A percentile compares a stretch with the other conserved stretches of the same genome.
These are phyloP conservation scores for Chlorella sp. DNA, from an alignment of 139 green algal species.

Conservation along the genomic window DNA sequence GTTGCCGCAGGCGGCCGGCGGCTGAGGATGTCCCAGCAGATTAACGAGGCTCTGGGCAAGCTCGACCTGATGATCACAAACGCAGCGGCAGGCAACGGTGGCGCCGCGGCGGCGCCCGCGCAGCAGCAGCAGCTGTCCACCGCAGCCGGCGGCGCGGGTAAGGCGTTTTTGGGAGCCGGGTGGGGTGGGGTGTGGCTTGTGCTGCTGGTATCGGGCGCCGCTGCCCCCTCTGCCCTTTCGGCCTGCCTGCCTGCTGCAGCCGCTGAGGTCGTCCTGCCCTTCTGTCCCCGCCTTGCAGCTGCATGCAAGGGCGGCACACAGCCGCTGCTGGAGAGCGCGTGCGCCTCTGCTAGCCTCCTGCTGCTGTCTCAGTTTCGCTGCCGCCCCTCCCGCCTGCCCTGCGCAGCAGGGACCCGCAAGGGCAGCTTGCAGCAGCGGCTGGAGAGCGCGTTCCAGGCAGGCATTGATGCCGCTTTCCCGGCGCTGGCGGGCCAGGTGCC, in stretches of 20 bases:
- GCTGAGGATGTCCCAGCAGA: conserved; percentile 36
- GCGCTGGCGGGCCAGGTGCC: conserved; percentile 47
- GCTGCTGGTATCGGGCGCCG: not conserved
- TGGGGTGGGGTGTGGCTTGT: too few relatives aligned
- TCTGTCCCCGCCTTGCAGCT: too few relatives aligned
- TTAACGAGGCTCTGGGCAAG: conserved; percentile 41
- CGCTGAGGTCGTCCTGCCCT: too few relatives aligned
- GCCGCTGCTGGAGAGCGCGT: too few relatives aligned
- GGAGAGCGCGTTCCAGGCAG: conserved; percentile 60
- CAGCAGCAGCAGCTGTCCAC: too few relatives aligned
- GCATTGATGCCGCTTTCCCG: conserved; percentile 77
- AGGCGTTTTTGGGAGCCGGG: too few relatives aligned
- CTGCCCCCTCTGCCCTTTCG: not conserved
- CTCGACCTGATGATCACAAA: conserved; percentile 49
- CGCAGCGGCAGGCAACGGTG: not conserved
- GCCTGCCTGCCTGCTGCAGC: not conserved
- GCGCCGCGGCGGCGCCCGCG: not conserved
- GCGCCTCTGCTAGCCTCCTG: too few relatives aligned
- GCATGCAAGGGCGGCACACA: too few relatives aligned
- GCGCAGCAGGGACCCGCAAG: not conserved
- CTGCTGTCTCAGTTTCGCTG: too few relatives aligned
- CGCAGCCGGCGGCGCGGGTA: too few relatives aligned
- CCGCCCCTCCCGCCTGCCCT: not conserved
- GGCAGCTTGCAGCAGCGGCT: conserved; percentile 63
- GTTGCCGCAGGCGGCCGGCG: not conserved